phyloP scores from a whole-genome alignment of 2,329 filamentous ascomycete genomes.

The Clarireedia hainanense region DNA sequence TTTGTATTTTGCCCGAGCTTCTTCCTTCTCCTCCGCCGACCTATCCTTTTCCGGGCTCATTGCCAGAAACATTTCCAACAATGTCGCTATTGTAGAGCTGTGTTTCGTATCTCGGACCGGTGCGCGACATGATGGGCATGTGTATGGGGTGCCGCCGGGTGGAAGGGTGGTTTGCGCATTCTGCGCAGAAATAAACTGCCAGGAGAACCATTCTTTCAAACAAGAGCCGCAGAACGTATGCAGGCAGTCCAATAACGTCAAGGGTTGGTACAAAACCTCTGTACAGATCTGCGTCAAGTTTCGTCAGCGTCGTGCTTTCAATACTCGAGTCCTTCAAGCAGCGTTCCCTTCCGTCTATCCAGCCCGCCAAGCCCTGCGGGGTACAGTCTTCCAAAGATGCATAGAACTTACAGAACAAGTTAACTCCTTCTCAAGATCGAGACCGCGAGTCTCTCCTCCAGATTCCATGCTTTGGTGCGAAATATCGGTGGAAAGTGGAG shows the following conservation, averaged over 20 bases:
- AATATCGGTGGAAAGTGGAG: conserved; percentile 1
- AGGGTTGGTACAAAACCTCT: conserved; percentile 83
- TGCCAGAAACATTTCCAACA: conserved; percentile 80
- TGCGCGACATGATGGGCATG: conserved; percentile 88
- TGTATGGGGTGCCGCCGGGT: conserved; percentile 47
- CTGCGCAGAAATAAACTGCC: conserved; percentile 42
- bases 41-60: conserved; percentile 71
- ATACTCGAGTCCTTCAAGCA: too few species aligned
- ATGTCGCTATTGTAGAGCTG: conserved; percentile 82
- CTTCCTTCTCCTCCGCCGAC: conserved; percentile 63
- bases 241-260: conserved; percentile 86
- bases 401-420: conserved; percentile 74
- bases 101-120: conserved; percentile 78
- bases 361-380: not conserved
- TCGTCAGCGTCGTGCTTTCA: not conserved
- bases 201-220: conserved; percentile 90
- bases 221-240: conserved; percentile 96
- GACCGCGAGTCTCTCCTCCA: conserved; percentile 42
- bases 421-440: conserved; percentile 87
- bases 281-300: conserved; percentile 71
- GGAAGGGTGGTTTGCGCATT: conserved; percentile 20
- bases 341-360: not conserved
- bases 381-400: not conserved
- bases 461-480: conserved; percentile 21
- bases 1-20: conserved; percentile 68